Conservation (phyloP, 2,329 filamentous ascomycete genomes). For the Neofusicoccum laricinum region DNA sequence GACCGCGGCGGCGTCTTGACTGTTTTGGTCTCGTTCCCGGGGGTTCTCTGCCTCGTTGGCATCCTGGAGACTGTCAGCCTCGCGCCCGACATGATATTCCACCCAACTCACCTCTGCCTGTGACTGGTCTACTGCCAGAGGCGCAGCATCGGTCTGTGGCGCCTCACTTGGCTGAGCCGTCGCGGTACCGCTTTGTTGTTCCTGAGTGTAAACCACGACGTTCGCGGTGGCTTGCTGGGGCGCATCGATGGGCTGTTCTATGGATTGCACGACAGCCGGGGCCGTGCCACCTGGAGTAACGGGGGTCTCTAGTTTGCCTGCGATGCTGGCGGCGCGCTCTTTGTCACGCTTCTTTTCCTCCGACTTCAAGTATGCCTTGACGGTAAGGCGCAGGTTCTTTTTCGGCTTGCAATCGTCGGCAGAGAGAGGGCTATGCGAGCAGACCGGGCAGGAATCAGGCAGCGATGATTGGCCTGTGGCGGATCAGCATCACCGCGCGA, state of each 20-base stretch:
- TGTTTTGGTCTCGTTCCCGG: neutral
- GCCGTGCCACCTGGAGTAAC: slow-evolving; percentile 9
- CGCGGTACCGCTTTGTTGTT: neutral
- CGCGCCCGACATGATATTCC: neutral
- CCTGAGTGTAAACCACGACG: neutral
- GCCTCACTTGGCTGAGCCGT: neutral
- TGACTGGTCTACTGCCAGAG: neutral
- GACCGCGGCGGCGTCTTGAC: neutral
- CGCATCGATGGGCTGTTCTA: slow-evolving; percentile 8
- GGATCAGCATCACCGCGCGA: slow-evolving; percentile 17
- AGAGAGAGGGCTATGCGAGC: slow-evolving; percentile 85
- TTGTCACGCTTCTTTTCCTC: slow-evolving; percentile 83
- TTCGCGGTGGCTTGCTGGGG: neutral
- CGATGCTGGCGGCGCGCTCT: slow-evolving; percentile 30
- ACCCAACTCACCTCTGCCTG: neutral
- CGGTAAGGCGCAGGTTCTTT: slow-evolving; percentile 86
- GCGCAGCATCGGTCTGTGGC: neutral
- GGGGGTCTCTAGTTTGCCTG: slow-evolving; percentile 3
- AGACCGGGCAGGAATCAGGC: slow-evolving; percentile 81
- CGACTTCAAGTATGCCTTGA: slow-evolving; percentile 85
- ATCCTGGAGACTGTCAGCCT: neutral
- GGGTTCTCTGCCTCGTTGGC: neutral
- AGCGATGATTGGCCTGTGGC: slow-evolving; percentile 70
- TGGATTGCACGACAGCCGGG: slow-evolving; percentile 3
- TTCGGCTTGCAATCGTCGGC: slow-evolving; percentile 83